Evolutionary conservation across 345 rosid species (phyloP).

Genomic region (Abelmoschus esculentus): DNA sequence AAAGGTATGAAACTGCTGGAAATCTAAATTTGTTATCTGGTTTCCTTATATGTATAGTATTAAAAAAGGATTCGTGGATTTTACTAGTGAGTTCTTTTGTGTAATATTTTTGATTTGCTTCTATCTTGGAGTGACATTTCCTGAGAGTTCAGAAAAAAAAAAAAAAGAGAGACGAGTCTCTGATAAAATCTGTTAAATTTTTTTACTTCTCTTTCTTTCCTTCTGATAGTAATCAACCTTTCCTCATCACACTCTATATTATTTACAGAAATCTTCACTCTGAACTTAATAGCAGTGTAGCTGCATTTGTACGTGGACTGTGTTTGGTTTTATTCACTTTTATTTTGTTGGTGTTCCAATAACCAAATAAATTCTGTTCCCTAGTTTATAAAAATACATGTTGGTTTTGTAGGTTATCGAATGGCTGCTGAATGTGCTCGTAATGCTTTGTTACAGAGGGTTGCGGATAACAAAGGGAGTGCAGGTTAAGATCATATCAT

Average conservation of each 20-base stretch:
- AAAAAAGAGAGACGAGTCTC: neutral
- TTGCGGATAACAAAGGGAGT: constrained; percentile 66
- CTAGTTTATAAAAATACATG: neutral
- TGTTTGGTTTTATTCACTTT: neutral
- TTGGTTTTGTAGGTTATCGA: constrained; percentile 54
- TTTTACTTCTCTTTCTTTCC: neutral
- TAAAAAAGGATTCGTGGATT: neutral
- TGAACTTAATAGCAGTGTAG: neutral
- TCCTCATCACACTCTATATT: neutral
- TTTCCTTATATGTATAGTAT: neutral
- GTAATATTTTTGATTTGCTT: neutral
- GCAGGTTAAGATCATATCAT: constrained; percentile 39
- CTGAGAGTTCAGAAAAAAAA: neutral
- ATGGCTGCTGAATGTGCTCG: constrained; percentile 98
- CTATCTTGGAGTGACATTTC: neutral
- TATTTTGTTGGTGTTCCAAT: neutral
- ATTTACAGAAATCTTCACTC: neutral
- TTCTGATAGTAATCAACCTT: no score
- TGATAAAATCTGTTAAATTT: neutral
- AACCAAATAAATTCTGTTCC: neutral
- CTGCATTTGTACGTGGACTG: neutral
- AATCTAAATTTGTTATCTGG: neutral
- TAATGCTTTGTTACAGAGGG: constrained; percentile 59
- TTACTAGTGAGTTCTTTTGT: neutral
- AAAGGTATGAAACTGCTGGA: neutral